phyloP scores from a whole-genome alignment of 1,139 yeast species.

The Ogataea hybrid region DNA sequence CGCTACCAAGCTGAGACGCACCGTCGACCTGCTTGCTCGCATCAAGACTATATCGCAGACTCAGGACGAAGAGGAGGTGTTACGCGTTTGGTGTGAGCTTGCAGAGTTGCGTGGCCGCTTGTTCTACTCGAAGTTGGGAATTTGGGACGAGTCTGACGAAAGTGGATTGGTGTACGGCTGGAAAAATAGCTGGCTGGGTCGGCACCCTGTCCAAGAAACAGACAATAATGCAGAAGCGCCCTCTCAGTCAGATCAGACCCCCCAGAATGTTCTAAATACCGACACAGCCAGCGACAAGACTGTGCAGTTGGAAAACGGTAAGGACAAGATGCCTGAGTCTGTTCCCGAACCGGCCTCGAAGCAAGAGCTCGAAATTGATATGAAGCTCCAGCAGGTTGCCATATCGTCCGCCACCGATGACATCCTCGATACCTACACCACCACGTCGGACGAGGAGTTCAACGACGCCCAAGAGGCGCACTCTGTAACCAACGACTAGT shows the following conservation, averaged over 20 bases:
- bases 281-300: neutral
- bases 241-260: neutral
- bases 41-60: slow-evolving; percentile 43
- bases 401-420: slow-evolving; percentile 1
- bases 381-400: neutral
- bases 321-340: neutral
- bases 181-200: slow-evolving; percentile 29
- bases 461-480: slow-evolving; percentile 20
- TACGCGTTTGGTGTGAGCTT: slow-evolving; percentile 57
- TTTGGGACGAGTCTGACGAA: slow-evolving; percentile 41
- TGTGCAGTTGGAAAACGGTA: neutral
- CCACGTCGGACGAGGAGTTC: slow-evolving; percentile 19
- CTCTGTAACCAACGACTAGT: neutral
- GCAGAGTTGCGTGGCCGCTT: slow-evolving; percentile 56
- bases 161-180: slow-evolving; percentile 30
- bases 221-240: neutral
- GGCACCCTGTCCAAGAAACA: slow-evolving; percentile 1
- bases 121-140: slow-evolving; percentile 85
- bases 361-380: neutral
- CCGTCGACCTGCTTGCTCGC: slow-evolving; percentile 83
- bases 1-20: slow-evolving; percentile 70
- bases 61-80: slow-evolving; percentile 20
- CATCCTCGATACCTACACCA: slow-evolving; percentile 12
- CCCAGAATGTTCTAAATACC: no score
- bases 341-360: neutral